Evolutionary conservation across 2,329 filamentous ascomycete species (phyloP).

Genomic region (Chaetomiaceae sp.): DNA sequence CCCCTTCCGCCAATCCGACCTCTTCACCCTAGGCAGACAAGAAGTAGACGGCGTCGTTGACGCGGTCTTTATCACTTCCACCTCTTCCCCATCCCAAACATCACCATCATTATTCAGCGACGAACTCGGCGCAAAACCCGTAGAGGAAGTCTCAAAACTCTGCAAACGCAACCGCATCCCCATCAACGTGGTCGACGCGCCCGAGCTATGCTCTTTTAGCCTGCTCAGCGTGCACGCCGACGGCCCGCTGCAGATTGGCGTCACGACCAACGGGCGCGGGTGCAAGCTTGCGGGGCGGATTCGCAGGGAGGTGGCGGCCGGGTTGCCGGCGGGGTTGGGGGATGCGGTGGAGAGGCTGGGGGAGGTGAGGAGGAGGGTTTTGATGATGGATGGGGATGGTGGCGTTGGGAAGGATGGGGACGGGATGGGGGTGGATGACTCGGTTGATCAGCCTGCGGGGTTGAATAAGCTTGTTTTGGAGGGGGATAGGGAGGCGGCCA

Average conservation of each 20-base stretch:
- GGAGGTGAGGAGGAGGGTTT: conserved; percentile 63
- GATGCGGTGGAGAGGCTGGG: conserved; percentile 73
- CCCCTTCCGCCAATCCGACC: conserved; percentile 64
- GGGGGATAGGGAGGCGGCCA: conserved; percentile 67
- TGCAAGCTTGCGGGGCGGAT: conserved; percentile 91
- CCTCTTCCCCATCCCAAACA: conserved; percentile 43
- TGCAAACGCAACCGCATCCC: conserved; percentile 81
- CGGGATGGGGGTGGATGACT: conserved; percentile 48
- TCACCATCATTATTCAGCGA: conserved; percentile 5
- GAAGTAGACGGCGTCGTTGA: conserved; percentile 79
- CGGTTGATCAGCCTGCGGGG: conserved; percentile 67
- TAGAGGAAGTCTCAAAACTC: conserved; percentile 35
- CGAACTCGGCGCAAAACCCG: too few species aligned
- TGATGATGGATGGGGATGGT: conserved; percentile 49
- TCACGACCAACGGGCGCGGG: conserved; percentile 91
- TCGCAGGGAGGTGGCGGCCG: conserved; percentile 78
- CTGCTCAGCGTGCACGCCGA: conserved; percentile 85
- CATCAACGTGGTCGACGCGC: conserved; percentile 86
- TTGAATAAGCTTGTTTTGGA: conserved; percentile 82
- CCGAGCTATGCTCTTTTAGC: conserved; percentile 81
- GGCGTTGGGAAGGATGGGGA: conserved; percentile 35
- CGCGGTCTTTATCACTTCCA: conserved; percentile 79
- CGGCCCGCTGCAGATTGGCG: conserved; percentile 87
- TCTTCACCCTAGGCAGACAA: conserved; percentile 71
- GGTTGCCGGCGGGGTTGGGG: conserved; percentile 71